Base-by-base conservation (phyloP, 345 rosid species). In the Stellera chamaejasme region DNA sequence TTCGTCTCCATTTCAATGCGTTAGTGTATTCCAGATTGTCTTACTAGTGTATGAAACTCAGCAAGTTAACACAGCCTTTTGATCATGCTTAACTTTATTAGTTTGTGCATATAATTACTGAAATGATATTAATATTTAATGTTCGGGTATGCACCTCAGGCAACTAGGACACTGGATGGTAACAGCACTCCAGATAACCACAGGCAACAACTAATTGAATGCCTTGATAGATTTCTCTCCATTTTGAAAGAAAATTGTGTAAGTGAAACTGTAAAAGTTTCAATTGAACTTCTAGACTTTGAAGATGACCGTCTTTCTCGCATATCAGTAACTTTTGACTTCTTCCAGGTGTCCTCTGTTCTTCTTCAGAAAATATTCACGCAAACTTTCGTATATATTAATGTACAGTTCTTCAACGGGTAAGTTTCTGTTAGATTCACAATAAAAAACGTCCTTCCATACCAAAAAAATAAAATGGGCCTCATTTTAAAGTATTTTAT, bases 331-430 rank as follows among this genome's bases (percentile, higher is more conserved):
- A 55, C 55, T 58, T 56, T 58, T 19, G 16, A 43, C 50, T 47
- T 47, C 50, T 42, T 76, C 75, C 77, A 89, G 97, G 95, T 86
- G 56, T 87, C 90, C 54, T 77, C 78, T 11, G 76, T 85, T 76
- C 84, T 89, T 12, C 72, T 78, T 64, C 89, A 80, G 75, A 80
- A 79, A 66, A 80, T 86, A 61, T 75, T 67, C 60, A 76, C 76
- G 64, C 90, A 88, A 72, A 78, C 70, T 47, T 82, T 82, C 78
- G 78, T 86, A 25, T 84, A 75, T 72, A 77, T 81, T 58, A 81
- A 84, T 63, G 84, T 81, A 27, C 87, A 84, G 62, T 77, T 84
- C 56, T 81, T 84, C 63, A 84, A 84, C 66, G 81, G 91, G 91
- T 79, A 65, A 45, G 61, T 10, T 49, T 11, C 5, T 12, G 32